Evolutionary conservation across 352 stramenopile genomes (phyloP), one percentile per base, ranked within the genome.

Genomic region (Bremia lactucae): DNA sequence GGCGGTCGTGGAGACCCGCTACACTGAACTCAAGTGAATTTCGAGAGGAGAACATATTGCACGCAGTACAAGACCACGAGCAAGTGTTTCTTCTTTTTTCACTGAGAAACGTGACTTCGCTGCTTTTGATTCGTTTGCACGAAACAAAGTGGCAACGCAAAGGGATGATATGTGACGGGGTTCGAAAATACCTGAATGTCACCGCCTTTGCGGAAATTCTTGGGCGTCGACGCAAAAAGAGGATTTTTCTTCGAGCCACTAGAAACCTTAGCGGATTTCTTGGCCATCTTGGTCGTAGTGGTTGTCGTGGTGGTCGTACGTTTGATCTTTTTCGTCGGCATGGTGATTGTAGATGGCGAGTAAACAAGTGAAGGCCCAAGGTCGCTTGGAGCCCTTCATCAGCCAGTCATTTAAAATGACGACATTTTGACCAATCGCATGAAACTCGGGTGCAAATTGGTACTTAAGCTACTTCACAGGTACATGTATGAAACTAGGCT

Each of bases 121-220:
- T 31, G 46, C 46, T 36, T 23, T 16, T 33, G 19, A 11, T 31
- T 23, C 4, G 18, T 45, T 3, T 29, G n/a, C 2, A 16, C 44
- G 25, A 36, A 21, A 28, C 21, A 34, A 13, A 31, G 14, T 40
- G 42, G 20, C 42, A 13, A 46, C 34, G 28, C 52, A 42, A 63
- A 52, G 3, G 19, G 33, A 38, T 44, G 29, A 31, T 46, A 16
- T 25, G 16, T 63, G n/a, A 41, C 24, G 45, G 55, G 16, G 36
- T 45, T 50, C 65, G 51, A 62, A 59, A 77, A 71, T 93, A 91
- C 87, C 79, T 96, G 93, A 76, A 98, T 87, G 62, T 96, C 88
- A 64, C 94, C 87, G 52, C 96, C 96, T 55, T 98, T 89, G 67
- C 91, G 77, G 72, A 97, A 97, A 72, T 90, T 97, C 60, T 95